Percentiles rank a stretch among this genome's conserved stretches.
Evolutionary conservation across 2,329 filamentous ascomycete genomes (phyloP).

Genomic region (Botryotinia convoluta): DNA sequence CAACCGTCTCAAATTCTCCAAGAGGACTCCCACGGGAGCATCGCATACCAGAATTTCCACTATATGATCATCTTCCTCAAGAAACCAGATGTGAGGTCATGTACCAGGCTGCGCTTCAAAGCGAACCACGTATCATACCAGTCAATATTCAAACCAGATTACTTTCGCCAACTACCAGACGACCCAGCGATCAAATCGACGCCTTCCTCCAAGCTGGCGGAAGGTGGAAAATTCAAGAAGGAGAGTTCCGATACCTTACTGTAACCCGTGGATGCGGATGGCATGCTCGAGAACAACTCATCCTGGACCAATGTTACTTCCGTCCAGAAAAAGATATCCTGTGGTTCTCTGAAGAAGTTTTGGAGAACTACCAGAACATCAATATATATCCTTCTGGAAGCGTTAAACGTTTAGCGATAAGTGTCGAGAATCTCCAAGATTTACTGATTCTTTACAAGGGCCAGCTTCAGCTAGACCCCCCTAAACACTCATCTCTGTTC

Average conservation of each 20-base stretch:
- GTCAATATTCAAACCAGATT: background rate
- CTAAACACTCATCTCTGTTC: background rate
- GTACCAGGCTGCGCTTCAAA: background rate
- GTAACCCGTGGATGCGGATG: background rate
- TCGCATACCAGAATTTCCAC: background rate
- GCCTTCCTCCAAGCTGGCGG: background rate
- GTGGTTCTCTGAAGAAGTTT: background rate
- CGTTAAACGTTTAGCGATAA: background rate
- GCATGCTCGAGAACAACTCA: background rate
- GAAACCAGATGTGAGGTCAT: background rate
- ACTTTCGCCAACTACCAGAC: background rate
- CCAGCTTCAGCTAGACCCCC: rapidly evolving
- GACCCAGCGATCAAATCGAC: background rate
- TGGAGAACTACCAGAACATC: background rate
- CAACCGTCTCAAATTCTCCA: background rate
- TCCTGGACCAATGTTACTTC: background rate
- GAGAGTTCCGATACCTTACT: background rate
- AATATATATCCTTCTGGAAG: background rate
- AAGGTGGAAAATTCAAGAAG: background rate
- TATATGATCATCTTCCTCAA: background rate
- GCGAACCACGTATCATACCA: background rate
- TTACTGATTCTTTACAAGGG: background rate
- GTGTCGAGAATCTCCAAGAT: rapidly evolving
- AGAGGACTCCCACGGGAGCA: background rate
- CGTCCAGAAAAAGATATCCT: background rate